Evolutionary conservation across 495 filamentous ascomycete genomes (phyloP), one percentile per base, ranked within the genome.

Genomic region (Chaetomium cochliodes): DNA sequence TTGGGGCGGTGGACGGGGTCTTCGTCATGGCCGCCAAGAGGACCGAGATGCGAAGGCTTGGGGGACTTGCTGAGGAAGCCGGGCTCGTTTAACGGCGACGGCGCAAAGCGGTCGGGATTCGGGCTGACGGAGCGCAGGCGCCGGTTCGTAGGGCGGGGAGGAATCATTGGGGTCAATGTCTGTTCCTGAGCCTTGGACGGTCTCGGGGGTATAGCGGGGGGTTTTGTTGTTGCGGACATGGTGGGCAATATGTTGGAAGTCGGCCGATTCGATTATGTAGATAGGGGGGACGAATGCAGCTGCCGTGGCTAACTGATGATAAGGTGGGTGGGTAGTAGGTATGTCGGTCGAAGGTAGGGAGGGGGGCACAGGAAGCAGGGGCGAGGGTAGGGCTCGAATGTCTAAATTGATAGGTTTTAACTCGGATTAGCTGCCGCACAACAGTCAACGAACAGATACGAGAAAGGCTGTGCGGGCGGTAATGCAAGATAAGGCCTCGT

Each of bases 51-150:
- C n/a, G 61, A 41, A 61, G 67, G 23, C 57, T 54, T 57, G 44
- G 68, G 49, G 13, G 68, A 73, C 66, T 77, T 77, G 33, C 33
- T 37, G 55, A 70, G 33, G 60, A 80, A 72, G 20, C 68, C 64
- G 60, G 69, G 71, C 69, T 92, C 90, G 75, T 94, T 92, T 68
- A 97, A 77, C 3, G 93, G 93, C 44, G 93, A 97, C 23, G 87
- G 90, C 16, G 92, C 89, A 75, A 89, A 96, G 72, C 85, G 86
- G 66, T 90, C 86, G 58, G 86, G 85, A 62, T 87, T 82, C 39
- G 92, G 92, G 65, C 92, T 96, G 59, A 86, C 72, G 22, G 92
- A 92, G 73, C 90, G 90, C 64, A 86, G 66, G 65, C 82, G 87
- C 64, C 83, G 84, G 65, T 84, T 82, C 28, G 69, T 58, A 4